Evolutionary conservation across 2,329 filamentous ascomycete species (phyloP), one percentile per base, ranked within the genome.

Genomic region (Furcasterigmium furcatum): DNA sequence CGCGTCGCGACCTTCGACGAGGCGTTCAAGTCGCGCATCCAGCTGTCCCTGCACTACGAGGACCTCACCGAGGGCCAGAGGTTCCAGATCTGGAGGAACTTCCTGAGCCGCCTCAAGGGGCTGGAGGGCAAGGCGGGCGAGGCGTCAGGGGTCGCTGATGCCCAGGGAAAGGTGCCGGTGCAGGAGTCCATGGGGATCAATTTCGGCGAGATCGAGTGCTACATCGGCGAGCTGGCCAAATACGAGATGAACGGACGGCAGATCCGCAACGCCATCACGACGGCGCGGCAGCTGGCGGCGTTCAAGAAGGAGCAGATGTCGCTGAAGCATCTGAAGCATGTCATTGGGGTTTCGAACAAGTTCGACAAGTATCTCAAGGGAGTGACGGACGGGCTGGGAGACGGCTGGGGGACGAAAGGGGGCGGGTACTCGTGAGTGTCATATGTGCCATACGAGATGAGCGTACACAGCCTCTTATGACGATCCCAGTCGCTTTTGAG

Each of bases 191-290:
- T n/a, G n/a, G 45, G 32, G 55, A 56, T 14, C 36, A n/a, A 32
- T n/a, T 13, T 32, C 5, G 5, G 13, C 5, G 29, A 32, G 5
- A 12, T 32, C 4, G 29, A 32, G 16, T 12, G 16, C 12, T n/a
- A 54, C 8, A 24, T 60, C 0, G 46, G 48, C 1, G 60, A 68
- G 34, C 52, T 73, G 14, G 59, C 63, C 2, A 44, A 50, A 5
- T 49, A 63, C 20, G 52, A 62, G 18, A 55, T 72, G 49, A 71
- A 72, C 35, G 69, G 69, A 3, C 53, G 66, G 4, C 62, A 73
- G 55, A 71, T 73, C 18, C 62, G 69, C 27, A 72, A 72, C 43
- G 49, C 50, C 1, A 56, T 64, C 16, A 57, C 56, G 3, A 58
- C 56, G 4, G 55, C 58, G 2, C 54, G 59, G 16, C 59, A 58